Evolutionary conservation across 2,329 filamentous ascomycete species (phyloP), one percentile per base, ranked within the genome.

Genomic region (Fonsecaea pedrosoi): DNA sequence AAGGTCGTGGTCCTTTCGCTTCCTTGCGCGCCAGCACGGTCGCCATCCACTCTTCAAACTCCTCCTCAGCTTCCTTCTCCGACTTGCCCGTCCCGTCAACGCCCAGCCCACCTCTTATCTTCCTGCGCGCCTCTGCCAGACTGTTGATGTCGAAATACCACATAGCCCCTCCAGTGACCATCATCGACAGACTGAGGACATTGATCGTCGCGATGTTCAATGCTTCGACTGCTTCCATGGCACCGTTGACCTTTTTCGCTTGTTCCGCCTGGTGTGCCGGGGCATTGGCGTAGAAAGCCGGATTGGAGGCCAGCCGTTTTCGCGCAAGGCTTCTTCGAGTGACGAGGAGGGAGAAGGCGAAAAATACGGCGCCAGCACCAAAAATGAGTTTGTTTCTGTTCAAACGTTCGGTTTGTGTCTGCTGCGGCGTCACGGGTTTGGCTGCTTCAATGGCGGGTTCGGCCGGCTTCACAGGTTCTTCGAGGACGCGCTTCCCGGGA

Each of bases 181-280:
- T 87, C 77, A 97, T 87, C 0, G 85, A 89, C 58, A 95, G 86
- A 73, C 89, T 91, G 37, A 89, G 75, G 12, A 95, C 92, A 73
- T 97, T 97, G 72, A 97, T 84, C 0, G 94, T 97, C 0, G 94
- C 95, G 40, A 97, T 82, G 57, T 89, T 91, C 25, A 99, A 82
- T 0, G 94, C 94, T 78, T 96, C 91, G 38, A 90, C 80, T 0
- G 94, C 94, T 70, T 97, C 89, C 45, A 90, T 77, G 1, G 87
- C 84, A 7, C 89, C 88, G 74, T 89, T 90, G 34, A 87, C 83
- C 54, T 78, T 76, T 4, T 60, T 65, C 3, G 79, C 76, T 7
- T 73, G 73, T 13, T 76, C 70, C 1, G 77, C 78, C 48, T 78
- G 74, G 71, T 79, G 78, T 74, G 74, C 82, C 60, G 78, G 75